A percentile compares a stretch with the other conserved stretches of the same genome.
Conservation (phyloP, 1,284 basidiomycete genomes). For the Leccinum angustisporum region DNA sequence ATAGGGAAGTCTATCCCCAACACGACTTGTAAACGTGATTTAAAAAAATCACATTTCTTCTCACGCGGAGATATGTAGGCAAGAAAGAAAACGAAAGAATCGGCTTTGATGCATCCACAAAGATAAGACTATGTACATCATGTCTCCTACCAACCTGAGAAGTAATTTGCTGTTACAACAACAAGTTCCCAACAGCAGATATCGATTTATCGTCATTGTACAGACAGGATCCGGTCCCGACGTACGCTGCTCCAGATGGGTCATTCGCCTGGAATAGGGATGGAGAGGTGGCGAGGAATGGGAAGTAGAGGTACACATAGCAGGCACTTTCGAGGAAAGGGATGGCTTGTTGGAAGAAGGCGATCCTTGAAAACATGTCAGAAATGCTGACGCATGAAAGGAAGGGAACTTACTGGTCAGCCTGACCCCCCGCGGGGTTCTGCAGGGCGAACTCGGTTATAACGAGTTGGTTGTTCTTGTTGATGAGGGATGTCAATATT, state of each 20-base stretch:
- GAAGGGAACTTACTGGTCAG: conserved; percentile 30
- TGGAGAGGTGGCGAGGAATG: conserved; percentile 34
- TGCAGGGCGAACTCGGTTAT: conserved; percentile 35
- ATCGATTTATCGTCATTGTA: neutral
- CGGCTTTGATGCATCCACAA: neutral
- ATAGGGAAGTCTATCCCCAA: neutral
- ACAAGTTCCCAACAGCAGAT: neutral
- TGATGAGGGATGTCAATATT: conserved; percentile 6
- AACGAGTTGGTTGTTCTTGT: conserved; percentile 21
- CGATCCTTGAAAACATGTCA: conserved; percentile 23
- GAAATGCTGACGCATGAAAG: neutral
- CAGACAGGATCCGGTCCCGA: neutral
- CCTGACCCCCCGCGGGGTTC: conserved; percentile 34
- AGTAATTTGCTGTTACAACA: neutral
- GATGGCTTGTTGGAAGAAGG: conserved; percentile 36
- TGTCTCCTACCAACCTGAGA: neutral
- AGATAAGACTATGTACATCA: neutral
- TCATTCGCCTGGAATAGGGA: conserved; percentile 21
- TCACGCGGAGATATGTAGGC: neutral
- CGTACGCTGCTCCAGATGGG: conserved; percentile 5
- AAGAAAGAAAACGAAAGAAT: neutral
- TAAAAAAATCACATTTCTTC: neutral
- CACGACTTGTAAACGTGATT: neutral
- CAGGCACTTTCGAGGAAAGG: conserved; percentile 31
- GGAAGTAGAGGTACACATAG: conserved; percentile 39